phyloP scores from a whole-genome alignment of 129 eudicot genomes.

The Centaurea solstitialis region DNA sequence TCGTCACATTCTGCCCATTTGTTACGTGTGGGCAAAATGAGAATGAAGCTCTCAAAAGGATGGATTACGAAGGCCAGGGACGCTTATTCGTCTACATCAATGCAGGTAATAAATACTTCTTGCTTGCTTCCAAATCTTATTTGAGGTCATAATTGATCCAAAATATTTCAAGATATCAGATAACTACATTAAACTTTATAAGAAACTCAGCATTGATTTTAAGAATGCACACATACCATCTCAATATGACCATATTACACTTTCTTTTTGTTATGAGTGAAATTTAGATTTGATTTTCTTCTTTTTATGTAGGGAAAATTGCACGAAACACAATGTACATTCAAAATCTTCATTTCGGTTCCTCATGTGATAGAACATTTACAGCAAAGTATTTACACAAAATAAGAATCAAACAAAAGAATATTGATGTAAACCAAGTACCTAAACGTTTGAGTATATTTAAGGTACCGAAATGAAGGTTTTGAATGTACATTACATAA shows the following conservation, averaged over 20 bases:
- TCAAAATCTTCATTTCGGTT: too few relatives aligned
- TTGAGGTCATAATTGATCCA: neutral
- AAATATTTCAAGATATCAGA: neutral
- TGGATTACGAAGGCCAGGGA: constrained; percentile 97
- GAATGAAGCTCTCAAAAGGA: constrained; percentile 88
- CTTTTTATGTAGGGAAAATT: too few relatives aligned
- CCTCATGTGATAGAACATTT: too few relatives aligned
- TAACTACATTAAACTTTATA: constrained; percentile 5
- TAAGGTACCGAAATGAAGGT: too few relatives aligned
- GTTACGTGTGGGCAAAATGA: constrained; percentile 81
- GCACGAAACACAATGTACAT: too few relatives aligned
- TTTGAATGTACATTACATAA: neutral
- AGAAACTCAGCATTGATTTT: neutral
- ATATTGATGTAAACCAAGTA: too few relatives aligned
- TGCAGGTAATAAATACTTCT: constrained; percentile 67
- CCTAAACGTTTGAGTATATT: too few relatives aligned
- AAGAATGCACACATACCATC: constrained; percentile 1
- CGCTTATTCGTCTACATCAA: constrained; percentile 77
- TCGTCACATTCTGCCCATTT: constrained; percentile 80
- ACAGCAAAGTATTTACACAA: too few relatives aligned
- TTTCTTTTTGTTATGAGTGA: too few relatives aligned
- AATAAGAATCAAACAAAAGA: too few relatives aligned
- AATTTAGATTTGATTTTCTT: too few relatives aligned
- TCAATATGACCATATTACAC: too few relatives aligned
- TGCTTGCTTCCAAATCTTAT: neutral